phyloP scores from a whole-genome alignment of 148 eudicot genomes.

The Dysphania ambrosioides region DNA sequence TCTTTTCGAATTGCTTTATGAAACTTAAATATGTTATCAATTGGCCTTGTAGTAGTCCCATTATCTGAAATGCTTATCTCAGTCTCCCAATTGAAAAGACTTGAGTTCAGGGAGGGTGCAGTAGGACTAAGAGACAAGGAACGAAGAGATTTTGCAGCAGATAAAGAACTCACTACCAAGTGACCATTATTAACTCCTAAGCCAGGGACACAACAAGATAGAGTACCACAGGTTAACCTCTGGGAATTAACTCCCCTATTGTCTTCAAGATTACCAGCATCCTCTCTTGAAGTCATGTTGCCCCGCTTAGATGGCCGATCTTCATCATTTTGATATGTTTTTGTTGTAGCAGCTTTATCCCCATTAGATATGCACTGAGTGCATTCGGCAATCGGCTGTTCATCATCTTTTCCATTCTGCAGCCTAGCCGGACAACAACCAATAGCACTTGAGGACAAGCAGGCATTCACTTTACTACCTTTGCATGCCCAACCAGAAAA shows the following conservation, averaged over 20 bases:
- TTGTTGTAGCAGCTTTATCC: constrained; percentile 22
- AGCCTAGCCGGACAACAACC: constrained; percentile 67
- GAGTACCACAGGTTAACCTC: constrained; percentile 44
- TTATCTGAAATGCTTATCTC: constrained; percentile 44
- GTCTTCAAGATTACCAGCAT: constrained; percentile 29
- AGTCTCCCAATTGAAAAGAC: constrained; percentile 93
- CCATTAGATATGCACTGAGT: constrained; percentile 29
- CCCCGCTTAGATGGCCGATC: constrained; percentile 44
- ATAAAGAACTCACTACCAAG: constrained; percentile 49
- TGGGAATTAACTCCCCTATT: constrained; percentile 31
- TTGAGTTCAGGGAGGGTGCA: constrained; percentile 86
- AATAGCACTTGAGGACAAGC: constrained; percentile 59
- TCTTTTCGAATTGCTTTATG: constrained; percentile 95
- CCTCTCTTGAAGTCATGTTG: constrained; percentile 29
- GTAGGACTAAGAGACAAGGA: constrained; percentile 70
- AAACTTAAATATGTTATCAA: constrained; percentile 86
- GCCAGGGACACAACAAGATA: constrained; percentile 87
- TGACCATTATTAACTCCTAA: constrained; percentile 69
- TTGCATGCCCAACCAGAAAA: constrained; percentile 99
- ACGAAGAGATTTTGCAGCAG: constrained; percentile 78
- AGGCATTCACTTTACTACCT: constrained; percentile 56
- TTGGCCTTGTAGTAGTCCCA: constrained; percentile 69
- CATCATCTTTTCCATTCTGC: constrained; percentile 35
- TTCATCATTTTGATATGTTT: constrained; percentile 31
- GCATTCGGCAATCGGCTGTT: constrained; percentile 32